Evolutionary conservation across 768 basidiomycete genomes (phyloP).

Genomic region (Auriculariales sp.): DNA sequence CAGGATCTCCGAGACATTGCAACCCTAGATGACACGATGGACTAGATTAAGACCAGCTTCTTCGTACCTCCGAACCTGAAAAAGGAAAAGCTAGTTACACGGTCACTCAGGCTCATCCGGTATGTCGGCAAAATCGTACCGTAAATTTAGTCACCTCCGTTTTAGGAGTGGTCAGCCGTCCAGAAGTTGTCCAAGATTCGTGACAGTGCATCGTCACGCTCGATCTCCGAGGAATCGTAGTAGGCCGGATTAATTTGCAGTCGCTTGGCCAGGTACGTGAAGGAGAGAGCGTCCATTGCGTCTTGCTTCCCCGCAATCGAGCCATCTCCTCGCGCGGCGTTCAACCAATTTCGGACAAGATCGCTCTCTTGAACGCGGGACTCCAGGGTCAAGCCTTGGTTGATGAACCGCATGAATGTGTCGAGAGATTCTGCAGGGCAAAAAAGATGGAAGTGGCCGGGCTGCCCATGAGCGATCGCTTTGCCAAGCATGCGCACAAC

Average conservation of each 20-base stretch:
- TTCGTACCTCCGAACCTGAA: no score
- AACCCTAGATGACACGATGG: no score
- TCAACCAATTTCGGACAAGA: slow-evolving; percentile 34
- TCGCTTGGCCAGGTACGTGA: slow-evolving; percentile 65
- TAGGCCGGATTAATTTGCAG: slow-evolving; percentile 70
- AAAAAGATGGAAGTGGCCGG: slow-evolving; percentile 66
- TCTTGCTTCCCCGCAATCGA: slow-evolving; percentile 42
- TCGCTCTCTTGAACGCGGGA: slow-evolving; percentile 49
- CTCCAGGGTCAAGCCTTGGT: slow-evolving; percentile 82
- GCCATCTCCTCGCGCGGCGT: slow-evolving; percentile 21
- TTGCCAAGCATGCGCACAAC: slow-evolving; percentile 85
- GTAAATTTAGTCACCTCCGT: neutral
- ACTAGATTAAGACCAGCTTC: no score
- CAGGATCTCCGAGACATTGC: no score
- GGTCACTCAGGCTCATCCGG: no score
- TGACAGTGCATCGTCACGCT: slow-evolving; percentile 45
- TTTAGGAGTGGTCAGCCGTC: slow-evolving; percentile 1
- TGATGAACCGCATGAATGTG: slow-evolving; percentile 68
- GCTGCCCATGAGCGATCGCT: slow-evolving; percentile 45
- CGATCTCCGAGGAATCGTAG: slow-evolving; percentile 43
- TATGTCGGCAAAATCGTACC: no score
- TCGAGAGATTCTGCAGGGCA: slow-evolving; percentile 81
- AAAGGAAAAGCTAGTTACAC: no score
- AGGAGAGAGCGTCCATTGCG: slow-evolving; percentile 61
- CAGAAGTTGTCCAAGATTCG: slow-evolving; percentile 45